A percentile compares a stretch with the other conserved stretches of the same genome.
These are phyloP conservation scores for Hyphopichia wangnamkhiaoensis DNA, from an alignment of 1,139 yeast species.

Conservation along the genomic window DNA sequence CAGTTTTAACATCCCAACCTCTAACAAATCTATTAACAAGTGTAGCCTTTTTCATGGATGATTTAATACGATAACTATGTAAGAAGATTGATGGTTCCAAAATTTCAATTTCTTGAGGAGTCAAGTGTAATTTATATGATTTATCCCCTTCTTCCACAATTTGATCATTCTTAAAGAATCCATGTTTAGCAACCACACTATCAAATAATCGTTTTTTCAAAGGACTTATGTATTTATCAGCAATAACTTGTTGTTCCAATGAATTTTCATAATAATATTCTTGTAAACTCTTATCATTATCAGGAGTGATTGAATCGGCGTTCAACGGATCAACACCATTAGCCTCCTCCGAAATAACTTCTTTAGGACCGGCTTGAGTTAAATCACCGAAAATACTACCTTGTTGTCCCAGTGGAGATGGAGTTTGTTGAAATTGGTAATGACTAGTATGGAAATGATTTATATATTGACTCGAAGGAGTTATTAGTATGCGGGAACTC, in stretches of 20 bases:
- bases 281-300: slow-evolving; percentile 37
- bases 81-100: slow-evolving; percentile 84
- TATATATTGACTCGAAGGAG: no score
- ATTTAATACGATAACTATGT: slow-evolving; percentile 76
- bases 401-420: neutral
- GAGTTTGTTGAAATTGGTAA: neutral
- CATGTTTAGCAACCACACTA: slow-evolving; percentile 60
- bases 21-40: slow-evolving; percentile 74
- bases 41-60: slow-evolving; percentile 87
- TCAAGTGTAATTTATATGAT: slow-evolving; percentile 56
- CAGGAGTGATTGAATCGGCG: slow-evolving; percentile 21
- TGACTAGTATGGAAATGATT: neutral
- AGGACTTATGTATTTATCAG: slow-evolving; percentile 60
- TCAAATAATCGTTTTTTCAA: slow-evolving; percentile 67
- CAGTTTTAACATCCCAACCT: slow-evolving; percentile 69
- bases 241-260: slow-evolving; percentile 25
- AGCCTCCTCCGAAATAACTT: slow-evolving; percentile 10
- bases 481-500: neutral
- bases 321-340: slow-evolving; percentile 13
- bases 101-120: slow-evolving; percentile 66
- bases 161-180: slow-evolving; percentile 73
- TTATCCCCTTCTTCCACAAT: slow-evolving; percentile 47
- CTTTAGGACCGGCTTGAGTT: slow-evolving; percentile 15
- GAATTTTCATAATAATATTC: slow-evolving; percentile 34
- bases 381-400: slow-evolving; percentile 27